Percentiles rank a stretch among this genome's conserved stretches.
phyloP scores from a whole-genome alignment of 2,329 filamentous ascomycete genomes.

The Pseudogymnoascus sp. region DNA sequence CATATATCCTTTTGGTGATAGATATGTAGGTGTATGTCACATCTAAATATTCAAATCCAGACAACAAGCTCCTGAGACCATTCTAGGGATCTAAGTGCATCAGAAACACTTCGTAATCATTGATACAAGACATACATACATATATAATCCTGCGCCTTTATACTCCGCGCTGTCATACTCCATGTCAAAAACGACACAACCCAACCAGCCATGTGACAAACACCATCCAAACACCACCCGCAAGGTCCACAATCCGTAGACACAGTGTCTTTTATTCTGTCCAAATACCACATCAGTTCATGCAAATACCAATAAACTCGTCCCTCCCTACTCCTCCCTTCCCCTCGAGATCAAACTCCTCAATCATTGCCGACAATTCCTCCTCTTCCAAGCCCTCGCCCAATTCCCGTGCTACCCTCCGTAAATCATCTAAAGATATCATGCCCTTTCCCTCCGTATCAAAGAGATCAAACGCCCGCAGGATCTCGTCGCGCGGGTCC shows the following conservation, averaged over 20 bases:
- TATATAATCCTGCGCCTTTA: background rate
- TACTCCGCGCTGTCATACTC: background rate
- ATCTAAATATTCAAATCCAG: background rate
- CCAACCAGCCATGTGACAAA: background rate
- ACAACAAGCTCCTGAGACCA: background rate
- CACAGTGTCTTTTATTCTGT: background rate
- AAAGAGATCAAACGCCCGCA: constrained; percentile 86
- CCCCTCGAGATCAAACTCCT: constrained; percentile 92
- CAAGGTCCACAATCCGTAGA: background rate
- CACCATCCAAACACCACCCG: background rate
- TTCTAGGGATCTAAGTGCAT: background rate
- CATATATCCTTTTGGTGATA: background rate
- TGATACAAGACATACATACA: constrained; percentile 5
- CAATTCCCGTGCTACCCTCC: constrained; percentile 79
- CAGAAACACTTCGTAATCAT: background rate
- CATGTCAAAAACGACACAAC: background rate
- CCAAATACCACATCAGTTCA: constrained; percentile 23
- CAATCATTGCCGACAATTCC: constrained; percentile 91
- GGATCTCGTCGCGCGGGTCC: constrained; percentile 84
- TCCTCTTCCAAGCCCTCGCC: constrained; percentile 90
- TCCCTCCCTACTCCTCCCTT: constrained; percentile 71
- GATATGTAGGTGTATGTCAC: background rate
- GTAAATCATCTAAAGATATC: constrained; percentile 81
- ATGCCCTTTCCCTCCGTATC: constrained; percentile 87
- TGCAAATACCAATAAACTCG: constrained; percentile 46